A percentile compares a stretch with the other conserved stretches of the same genome.
Evolutionary conservation across 495 filamentous ascomycete species (phyloP).

Genomic region (Penicillium tannophilum): DNA sequence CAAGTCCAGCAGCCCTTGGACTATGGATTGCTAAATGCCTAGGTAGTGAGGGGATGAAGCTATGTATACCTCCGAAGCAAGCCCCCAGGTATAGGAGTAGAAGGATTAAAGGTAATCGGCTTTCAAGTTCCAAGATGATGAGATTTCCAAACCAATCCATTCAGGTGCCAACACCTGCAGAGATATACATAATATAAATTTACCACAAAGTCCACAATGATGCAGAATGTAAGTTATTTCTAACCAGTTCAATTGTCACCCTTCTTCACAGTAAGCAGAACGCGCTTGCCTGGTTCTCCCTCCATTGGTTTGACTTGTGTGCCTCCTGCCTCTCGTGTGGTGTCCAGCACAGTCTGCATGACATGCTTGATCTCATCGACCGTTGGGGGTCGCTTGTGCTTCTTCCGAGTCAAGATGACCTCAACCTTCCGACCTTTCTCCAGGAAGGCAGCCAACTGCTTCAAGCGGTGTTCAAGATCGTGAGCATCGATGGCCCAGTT

Average conservation of each 20-base stretch:
- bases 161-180: neutral
- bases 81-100: too few relatives aligned
- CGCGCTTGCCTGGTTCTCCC: constrained; percentile 44
- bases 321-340: constrained; percentile 39
- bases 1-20: too few relatives aligned
- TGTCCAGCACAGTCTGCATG: constrained; percentile 40
- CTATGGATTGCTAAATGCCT: too few relatives aligned
- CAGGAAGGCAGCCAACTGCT: constrained; percentile 62
- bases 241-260: constrained; percentile 23
- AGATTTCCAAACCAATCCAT: too few relatives aligned
- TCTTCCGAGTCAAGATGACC: constrained; percentile 55
- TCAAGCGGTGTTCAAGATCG: constrained; percentile 64
- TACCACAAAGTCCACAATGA: neutral
- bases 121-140: too few relatives aligned
- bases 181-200: constrained; percentile 6
- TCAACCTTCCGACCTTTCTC: constrained; percentile 65
- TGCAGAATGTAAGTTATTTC: neutral
- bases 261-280: constrained; percentile 43
- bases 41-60: too few relatives aligned
- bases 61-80: too few relatives aligned
- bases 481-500: constrained; percentile 78
- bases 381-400: constrained; percentile 42
- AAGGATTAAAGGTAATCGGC: too few relatives aligned
- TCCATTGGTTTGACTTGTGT: constrained; percentile 44
- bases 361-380: constrained; percentile 46